A percentile compares a stretch with the other conserved stretches of the same genome.
phyloP scores from a whole-genome alignment of 1,139 yeast species.

The Taphrina wiesneri region DNA sequence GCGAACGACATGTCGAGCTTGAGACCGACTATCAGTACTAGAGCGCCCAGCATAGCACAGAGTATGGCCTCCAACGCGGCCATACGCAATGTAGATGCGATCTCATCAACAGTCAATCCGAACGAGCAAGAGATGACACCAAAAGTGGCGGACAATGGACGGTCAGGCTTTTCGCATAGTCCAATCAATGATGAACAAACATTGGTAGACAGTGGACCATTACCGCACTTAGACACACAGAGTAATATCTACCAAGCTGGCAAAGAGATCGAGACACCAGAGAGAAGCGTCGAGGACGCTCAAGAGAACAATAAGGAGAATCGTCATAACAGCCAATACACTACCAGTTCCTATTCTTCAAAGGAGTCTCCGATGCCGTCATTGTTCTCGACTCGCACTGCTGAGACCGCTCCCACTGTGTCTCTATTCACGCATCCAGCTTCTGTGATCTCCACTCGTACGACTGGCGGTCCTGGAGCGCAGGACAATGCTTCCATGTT shows the following conservation, averaged over 20 bases:
- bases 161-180: background rate
- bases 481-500: constrained; percentile 28
- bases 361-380: constrained; percentile 23
- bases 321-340: background rate
- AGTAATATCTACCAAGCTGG: background rate
- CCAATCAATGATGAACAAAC: background rate
- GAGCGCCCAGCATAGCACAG: constrained; percentile 29
- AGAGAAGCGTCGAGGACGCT: background rate
- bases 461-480: constrained; percentile 14
- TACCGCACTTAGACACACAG: background rate
- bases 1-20: constrained; percentile 23
- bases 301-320: background rate
- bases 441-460: constrained; percentile 17
- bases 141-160: background rate
- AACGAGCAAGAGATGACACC: constrained; percentile 3
- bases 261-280: background rate
- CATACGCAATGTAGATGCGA: constrained; percentile 23
- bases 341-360: constrained; percentile 11
- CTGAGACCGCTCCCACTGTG: constrained; percentile 22
- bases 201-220: background rate
- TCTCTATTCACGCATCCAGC: constrained; percentile 2
- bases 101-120: background rate
- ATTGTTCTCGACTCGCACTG: constrained; percentile 15
- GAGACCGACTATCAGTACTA: constrained; percentile 25
- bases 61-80: constrained; percentile 23